Evolutionary conservation across 345 rosid species (phyloP).

Genomic region (Aquilaria sinensis): DNA sequence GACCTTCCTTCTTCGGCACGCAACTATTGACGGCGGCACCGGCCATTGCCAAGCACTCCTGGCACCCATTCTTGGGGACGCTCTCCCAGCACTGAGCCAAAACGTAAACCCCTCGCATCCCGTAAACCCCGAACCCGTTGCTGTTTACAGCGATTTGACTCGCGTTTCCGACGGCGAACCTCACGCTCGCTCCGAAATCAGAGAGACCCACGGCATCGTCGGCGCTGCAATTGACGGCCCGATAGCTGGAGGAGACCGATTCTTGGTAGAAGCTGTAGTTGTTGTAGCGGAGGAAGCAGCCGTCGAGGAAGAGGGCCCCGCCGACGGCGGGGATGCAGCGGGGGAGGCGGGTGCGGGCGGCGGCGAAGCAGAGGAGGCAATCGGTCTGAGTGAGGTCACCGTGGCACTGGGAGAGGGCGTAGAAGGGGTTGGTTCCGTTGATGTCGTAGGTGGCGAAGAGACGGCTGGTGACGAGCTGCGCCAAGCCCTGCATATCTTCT

Average conservation of each 20-base stretch:
- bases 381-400: constrained; percentile 48
- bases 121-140: constrained; percentile 37
- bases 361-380: constrained; percentile 47
- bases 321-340: constrained; percentile 29
- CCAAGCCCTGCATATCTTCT: constrained; percentile 35
- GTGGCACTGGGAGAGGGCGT: constrained; percentile 47
- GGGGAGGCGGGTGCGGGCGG: constrained; percentile 37
- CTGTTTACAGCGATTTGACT: constrained; percentile 29
- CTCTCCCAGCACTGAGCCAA: constrained; percentile 77
- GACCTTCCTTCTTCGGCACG: constrained; percentile 34
- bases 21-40: constrained; percentile 40
- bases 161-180: constrained; percentile 18
- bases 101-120: constrained; percentile 26
- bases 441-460: constrained; percentile 33
- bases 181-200: background rate
- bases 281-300: constrained; percentile 65
- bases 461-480: constrained; percentile 14
- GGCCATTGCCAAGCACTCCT: constrained; percentile 44
- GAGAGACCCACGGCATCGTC: background rate
- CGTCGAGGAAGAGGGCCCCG: constrained; percentile 55
- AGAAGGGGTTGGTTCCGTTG: constrained; percentile 11
- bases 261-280: constrained; percentile 35
- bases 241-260: background rate
- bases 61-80: constrained; percentile 32
- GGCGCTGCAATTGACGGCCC: constrained; percentile 7